These are phyloP conservation scores for Paraleonurus japonicus DNA, from an alignment of 257 asterid genomes.

Conservation along the genomic window DNA sequence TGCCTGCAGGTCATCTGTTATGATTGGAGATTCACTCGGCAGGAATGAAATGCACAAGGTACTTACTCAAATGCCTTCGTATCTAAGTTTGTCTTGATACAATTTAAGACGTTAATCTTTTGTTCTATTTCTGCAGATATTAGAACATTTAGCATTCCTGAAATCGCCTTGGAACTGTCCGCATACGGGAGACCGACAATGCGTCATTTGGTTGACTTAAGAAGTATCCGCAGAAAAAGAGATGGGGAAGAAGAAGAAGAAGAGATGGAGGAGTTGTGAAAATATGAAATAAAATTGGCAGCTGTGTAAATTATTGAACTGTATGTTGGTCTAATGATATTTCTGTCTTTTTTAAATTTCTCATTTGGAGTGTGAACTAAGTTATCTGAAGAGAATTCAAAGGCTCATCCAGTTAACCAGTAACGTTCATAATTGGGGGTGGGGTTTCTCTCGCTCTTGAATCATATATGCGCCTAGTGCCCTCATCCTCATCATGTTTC, in stretches of 20 bases:
- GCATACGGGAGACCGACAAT: slow-evolving; percentile 96
- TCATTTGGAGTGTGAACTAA: background rate
- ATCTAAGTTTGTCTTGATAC: background rate
- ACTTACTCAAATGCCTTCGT: background rate
- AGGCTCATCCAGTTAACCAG: background rate
- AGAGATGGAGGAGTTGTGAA: slow-evolving; percentile 30
- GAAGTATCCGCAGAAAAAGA: slow-evolving; percentile 39
- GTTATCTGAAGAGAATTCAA: background rate
- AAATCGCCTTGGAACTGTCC: slow-evolving; percentile 99
- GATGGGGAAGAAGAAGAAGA: slow-evolving; percentile 24
- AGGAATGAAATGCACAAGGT: slow-evolving; percentile 94
- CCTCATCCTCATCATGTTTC: too few species aligned
- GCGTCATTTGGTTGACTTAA: slow-evolving; percentile 91
- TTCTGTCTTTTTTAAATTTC: background rate
- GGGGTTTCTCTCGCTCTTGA: too few species aligned
- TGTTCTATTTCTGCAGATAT: slow-evolving; percentile 47
- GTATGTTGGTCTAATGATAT: background rate
- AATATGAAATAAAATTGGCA: background rate
- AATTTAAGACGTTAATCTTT: background rate
- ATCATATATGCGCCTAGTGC: too few species aligned
- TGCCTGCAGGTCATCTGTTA: slow-evolving; percentile 88
- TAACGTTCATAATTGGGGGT: background rate
- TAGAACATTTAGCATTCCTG: slow-evolving; percentile 67
- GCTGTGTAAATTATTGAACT: slow-evolving; percentile 16
- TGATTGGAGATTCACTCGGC: slow-evolving; percentile 92